Evolutionary conservation across 2,329 filamentous ascomycete genomes (phyloP), one percentile per base, ranked within the genome.

Genomic region (Pyrenochaeta sp.): DNA sequence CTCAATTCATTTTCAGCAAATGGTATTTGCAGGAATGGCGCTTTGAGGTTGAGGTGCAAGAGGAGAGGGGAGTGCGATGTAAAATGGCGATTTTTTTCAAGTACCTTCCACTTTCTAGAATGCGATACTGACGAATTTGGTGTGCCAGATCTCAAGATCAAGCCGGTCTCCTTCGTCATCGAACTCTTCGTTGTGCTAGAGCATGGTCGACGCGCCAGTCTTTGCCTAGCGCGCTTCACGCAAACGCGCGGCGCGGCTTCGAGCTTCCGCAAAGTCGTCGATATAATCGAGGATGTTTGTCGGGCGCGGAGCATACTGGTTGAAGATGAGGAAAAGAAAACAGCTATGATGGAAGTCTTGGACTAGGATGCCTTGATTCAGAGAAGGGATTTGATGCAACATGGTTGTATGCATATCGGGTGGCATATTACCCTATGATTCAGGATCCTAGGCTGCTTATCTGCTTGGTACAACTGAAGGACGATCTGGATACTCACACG

Each of bases 231-330:
- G 30, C 90, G 92, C 36, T 92, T 97, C 75, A 94, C 91, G 1
- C 93, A 97, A 72, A 92, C 95, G 72, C 89, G 89, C 56, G 95
- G 94, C n/a, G 93, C 94, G 1, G 93, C 92, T 37, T 95, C 90
- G 69, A 95, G 91, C 67, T 96, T 98, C 80, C 86, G 92, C 74
- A 89, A 88, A 72, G 91, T 97, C 9, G 86, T 96, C 27, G 90
- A 93, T 58, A 90, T 90, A 2, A 83, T 97, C 67, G 85, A 89
- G 64, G 82, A 85, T 22, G 85, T 92, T 15, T 88, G 96, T 74
- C 83, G 83, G 62, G 82, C 82, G 58, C 86, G 89, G 28, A 83
- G 84, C 27, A 80, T 93, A 66, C 79, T 96, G 30, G 87, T 97
- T 27, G 81, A 85, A 37, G 91, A 83, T 42, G 73, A 78, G 50